A percentile compares a stretch with the other conserved stretches of the same genome.
Evolutionary conservation across 2,329 filamentous ascomycete genomes (phyloP).

Genomic region (Immersiporthe knoxdaviesiana): DNA sequence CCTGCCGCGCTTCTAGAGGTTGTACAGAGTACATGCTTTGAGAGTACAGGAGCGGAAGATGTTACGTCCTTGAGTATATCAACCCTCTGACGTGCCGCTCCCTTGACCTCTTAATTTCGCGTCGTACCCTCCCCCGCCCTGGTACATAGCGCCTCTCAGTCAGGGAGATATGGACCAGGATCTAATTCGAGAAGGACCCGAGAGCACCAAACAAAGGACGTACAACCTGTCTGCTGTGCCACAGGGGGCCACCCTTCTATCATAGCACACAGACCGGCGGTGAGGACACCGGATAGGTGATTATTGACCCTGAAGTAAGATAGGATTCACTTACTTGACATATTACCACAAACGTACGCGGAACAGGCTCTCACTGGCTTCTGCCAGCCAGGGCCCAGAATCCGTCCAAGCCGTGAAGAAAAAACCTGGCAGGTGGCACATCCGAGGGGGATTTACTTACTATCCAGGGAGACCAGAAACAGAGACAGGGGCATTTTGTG

Average conservation of each 20-base stretch:
- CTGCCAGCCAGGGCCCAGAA: conserved; percentile 14
- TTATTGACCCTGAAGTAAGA: conserved; percentile 3
- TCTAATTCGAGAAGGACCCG: conserved; percentile 7
- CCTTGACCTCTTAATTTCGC: conserved; percentile 20
- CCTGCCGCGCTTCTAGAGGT: background rate
- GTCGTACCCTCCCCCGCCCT: conserved; percentile 20
- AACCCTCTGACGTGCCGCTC: conserved; percentile 16
- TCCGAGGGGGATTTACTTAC: background rate
- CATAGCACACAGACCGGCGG: conserved; percentile 29
- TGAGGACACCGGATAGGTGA: conserved; percentile 21
- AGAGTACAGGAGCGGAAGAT: background rate
- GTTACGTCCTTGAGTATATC: conserved; percentile 5
- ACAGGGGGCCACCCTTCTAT: conserved; percentile 22
- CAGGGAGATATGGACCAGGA: conserved; percentile 16
- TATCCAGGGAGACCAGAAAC: conserved; percentile 5
- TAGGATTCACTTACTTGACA: conserved; percentile 21
- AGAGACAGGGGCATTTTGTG: background rate
- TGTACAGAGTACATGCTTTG: conserved; percentile 9
- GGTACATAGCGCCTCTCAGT: conserved; percentile 23
- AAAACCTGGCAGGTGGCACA: conserved; percentile 10
- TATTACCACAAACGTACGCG: conserved; percentile 14
- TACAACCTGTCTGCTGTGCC: conserved; percentile 27
- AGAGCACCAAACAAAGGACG: conserved; percentile 21
- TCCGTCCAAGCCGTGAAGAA: conserved; percentile 14
- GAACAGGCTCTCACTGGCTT: conserved; percentile 16